Percentiles rank a stretch among this genome's conserved stretches.
phyloP scores from a whole-genome alignment of 176 grass and related monocot species.

The Eragrostis curvula region DNA sequence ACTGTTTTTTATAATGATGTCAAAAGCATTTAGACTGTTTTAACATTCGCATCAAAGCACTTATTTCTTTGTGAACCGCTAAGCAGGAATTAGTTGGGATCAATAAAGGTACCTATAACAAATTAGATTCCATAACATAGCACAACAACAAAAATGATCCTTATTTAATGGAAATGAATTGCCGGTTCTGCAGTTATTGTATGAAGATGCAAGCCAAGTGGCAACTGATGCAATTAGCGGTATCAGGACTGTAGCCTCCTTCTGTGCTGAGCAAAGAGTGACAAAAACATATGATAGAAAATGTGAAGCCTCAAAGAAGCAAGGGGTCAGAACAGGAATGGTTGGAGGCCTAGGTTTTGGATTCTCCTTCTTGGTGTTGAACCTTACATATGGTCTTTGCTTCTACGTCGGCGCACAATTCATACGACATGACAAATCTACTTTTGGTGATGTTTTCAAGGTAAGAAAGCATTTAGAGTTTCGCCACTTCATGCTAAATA shows the following conservation, averaged over 20 bases:
- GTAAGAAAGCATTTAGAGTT: conserved; percentile 42
- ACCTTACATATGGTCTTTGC: conserved; percentile 66
- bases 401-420: conserved; percentile 80
- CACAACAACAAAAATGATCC: no score
- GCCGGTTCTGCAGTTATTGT: conserved; percentile 47
- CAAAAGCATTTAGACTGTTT: no score
- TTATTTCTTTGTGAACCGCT: no score
- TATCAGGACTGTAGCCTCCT: conserved; percentile 81
- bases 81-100: no score
- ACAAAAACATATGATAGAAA: conserved; percentile 59
- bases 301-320: conserved; percentile 71
- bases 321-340: conserved; percentile 65
- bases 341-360: conserved; percentile 74
- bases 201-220: conserved; percentile 85
- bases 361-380: conserved; percentile 67
- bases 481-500: background rate
- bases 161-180: background rate
- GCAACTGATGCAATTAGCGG: conserved; percentile 73
- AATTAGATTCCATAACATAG: no score
- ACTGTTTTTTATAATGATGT: background rate
- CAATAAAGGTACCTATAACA: no score
- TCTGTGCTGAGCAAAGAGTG: conserved; percentile 64
- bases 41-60: no score
- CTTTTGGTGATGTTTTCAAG: conserved; percentile 66
- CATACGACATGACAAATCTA: conserved; percentile 44